Evolutionary conservation across 169 alveolate genomes (phyloP).

Genomic region (Blepharisma undulans): DNA sequence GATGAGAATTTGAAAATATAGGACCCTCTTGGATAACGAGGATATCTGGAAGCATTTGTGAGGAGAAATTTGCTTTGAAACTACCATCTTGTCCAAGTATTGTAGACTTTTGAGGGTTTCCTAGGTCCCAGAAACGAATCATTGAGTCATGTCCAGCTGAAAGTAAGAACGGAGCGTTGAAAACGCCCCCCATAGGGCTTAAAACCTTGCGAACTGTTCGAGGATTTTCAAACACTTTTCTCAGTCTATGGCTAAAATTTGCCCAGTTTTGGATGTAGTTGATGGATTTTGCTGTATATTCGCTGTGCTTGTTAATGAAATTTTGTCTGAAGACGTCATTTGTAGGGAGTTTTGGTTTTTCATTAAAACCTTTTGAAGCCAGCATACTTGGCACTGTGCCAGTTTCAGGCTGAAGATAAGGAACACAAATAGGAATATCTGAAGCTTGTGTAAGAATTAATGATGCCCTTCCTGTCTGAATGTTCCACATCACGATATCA

Average conservation of each 20-base stretch:
- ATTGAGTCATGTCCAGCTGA: constrained; percentile 14
- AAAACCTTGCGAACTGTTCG: not conserved
- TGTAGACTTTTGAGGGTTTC: not conserved
- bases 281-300: not conserved
- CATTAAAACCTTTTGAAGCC: not conserved
- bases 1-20: not conserved
- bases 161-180: not conserved
- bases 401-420: constrained; percentile 20
- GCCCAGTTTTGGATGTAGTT: constrained; percentile 4
- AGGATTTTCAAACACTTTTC: constrained; percentile 21
- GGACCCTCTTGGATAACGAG: not conserved
- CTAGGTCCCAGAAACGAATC: constrained; percentile 24
- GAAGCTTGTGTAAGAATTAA: not conserved
- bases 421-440: constrained; percentile 5
- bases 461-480: constrained; percentile 11
- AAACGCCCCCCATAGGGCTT: not conserved
- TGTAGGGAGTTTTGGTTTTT: constrained; percentile 12
- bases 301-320: not conserved
- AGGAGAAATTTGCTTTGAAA: not conserved
- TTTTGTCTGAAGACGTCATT: not conserved
- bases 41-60: constrained; percentile 16
- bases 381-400: not conserved
- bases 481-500: constrained; percentile 32
- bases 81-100: constrained; percentile 15
- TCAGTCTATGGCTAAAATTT: not conserved